Evolutionary conservation across 2,329 filamentous ascomycete genomes (phyloP).

Genomic region (Aspergillus ochraceoroseus): DNA sequence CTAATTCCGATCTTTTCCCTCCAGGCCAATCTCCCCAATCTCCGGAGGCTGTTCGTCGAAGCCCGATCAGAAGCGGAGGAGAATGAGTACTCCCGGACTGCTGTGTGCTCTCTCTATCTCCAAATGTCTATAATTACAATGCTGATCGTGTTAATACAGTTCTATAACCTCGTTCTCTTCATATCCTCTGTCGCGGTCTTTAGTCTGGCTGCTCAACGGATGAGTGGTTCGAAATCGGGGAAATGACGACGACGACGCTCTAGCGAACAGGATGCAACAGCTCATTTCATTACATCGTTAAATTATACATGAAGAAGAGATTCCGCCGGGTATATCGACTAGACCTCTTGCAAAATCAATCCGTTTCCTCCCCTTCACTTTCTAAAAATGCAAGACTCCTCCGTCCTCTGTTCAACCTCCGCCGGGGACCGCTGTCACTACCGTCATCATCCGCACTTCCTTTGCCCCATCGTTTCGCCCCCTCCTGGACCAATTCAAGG

Average conservation of each 20-base stretch:
- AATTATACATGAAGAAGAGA: constrained; percentile 4
- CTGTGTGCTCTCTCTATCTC: constrained; percentile 54
- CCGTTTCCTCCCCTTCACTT: constrained; percentile 62
- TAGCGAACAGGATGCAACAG: not conserved
- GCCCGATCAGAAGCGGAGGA: constrained; percentile 89
- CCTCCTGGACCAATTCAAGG: constrained; percentile 76
- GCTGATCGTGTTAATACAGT: constrained; percentile 47
- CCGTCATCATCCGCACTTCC: constrained; percentile 42
- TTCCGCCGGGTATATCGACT: too few species aligned
- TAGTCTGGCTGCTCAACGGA: constrained; percentile 83
- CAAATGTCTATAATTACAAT: not conserved
- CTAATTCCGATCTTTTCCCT: too few species aligned
- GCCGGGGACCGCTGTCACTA: constrained; percentile 38
- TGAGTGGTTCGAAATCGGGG: constrained; percentile 49
- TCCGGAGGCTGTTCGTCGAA: constrained; percentile 94
- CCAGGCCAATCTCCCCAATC: constrained; percentile 68
- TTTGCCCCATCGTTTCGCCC: constrained; percentile 71
- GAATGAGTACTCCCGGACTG: constrained; percentile 86
- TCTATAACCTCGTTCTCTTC: constrained; percentile 95
- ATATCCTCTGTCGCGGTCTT: constrained; percentile 95
- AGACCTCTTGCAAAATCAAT: too few species aligned
- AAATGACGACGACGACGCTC: constrained; percentile 27
- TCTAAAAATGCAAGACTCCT: constrained; percentile 57
- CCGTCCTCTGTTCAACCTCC: constrained; percentile 42
- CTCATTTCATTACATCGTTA: constrained; percentile 3